Evolutionary conservation across 441 rosid genomes (phyloP).

Genomic region (Isatis lusitanica): DNA sequence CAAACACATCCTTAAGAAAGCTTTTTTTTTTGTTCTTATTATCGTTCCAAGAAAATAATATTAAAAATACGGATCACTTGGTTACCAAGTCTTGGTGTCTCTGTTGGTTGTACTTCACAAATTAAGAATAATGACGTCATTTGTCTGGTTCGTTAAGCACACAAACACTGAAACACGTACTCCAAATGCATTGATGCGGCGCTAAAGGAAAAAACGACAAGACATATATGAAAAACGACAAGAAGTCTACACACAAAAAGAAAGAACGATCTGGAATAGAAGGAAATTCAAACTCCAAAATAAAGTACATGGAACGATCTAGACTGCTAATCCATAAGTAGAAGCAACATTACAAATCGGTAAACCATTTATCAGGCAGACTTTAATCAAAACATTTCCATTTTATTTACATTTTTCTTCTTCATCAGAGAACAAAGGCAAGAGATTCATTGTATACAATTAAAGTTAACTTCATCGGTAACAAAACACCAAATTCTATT

Average conservation of each 20-base stretch:
- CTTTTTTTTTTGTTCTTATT: background rate
- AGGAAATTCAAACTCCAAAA: conserved; percentile 10
- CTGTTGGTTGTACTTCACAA: conserved; percentile 18
- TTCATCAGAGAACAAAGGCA: conserved; percentile 6
- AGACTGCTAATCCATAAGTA: background rate
- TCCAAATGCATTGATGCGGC: conserved; percentile 3
- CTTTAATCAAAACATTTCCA: background rate
- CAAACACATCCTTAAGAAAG: conserved; percentile 20
- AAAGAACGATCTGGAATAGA: conserved; percentile 23
- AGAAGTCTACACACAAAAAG: conserved; percentile 15
- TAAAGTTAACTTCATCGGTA: conserved; percentile 5
- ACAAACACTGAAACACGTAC: conserved; percentile 20
- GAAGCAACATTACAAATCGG: background rate
- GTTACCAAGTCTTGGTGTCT: conserved; percentile 31
- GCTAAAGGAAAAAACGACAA: conserved; percentile 19
- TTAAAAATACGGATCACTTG: conserved; percentile 19
- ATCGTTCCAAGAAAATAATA: background rate
- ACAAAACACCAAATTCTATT: conserved; percentile 14
- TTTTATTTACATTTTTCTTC: conserved; percentile 23
- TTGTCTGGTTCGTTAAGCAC: conserved; percentile 30
- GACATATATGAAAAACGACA: conserved; percentile 21
- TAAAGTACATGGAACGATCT: background rate
- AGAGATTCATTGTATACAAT: conserved; percentile 13
- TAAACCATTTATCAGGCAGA: background rate
- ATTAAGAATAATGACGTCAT: conserved; percentile 24